Conservation (phyloP, 371 early-diverging fungal genomes). For the Saksenaea vasiformis region DNA sequence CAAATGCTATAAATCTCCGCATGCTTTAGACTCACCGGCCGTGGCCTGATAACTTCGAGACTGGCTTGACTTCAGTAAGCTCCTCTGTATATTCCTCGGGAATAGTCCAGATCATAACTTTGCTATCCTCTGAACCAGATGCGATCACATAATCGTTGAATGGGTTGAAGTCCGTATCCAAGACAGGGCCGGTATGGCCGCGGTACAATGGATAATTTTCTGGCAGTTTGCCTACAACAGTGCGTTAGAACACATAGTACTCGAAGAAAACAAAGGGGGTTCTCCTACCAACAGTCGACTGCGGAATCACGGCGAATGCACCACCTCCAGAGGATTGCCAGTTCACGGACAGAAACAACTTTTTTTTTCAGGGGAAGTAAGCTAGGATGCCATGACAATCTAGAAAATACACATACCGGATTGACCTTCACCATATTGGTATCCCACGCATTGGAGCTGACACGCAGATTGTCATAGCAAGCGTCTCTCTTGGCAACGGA, state of each 20-base stretch:
- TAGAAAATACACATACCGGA: constrained; percentile 62
- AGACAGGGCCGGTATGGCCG: constrained; percentile 93
- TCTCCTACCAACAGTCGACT: constrained; percentile 70
- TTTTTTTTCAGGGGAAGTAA: constrained; percentile 1
- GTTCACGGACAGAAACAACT: constrained; percentile 91
- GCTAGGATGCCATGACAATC: background rate
- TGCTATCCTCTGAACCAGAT: constrained; percentile 93
- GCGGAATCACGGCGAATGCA: constrained; percentile 93
- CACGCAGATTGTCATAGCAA: constrained; percentile 93
- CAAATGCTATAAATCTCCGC: background rate
- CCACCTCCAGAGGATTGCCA: constrained; percentile 97
- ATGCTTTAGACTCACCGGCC: constrained; percentile 44
- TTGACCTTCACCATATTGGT: constrained; percentile 95
- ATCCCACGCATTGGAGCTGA: constrained; percentile 94
- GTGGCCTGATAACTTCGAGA: constrained; percentile 69
- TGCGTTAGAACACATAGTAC: background rate
- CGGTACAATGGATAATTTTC: constrained; percentile 86
- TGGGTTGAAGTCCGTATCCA: constrained; percentile 97
- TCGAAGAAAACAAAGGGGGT: background rate
- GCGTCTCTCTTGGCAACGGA: constrained; percentile 86
- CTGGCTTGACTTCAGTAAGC: constrained; percentile 59
- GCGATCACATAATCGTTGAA: constrained; percentile 94
- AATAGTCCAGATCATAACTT: constrained; percentile 94
- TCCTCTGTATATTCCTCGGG: constrained; percentile 78
- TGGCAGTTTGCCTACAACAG: constrained; percentile 71